A percentile compares a stretch with the other conserved stretches of the same genome.
Conservation (phyloP, 371 early-diverging fungal species). For the Rhizomucor pusillus region DNA sequence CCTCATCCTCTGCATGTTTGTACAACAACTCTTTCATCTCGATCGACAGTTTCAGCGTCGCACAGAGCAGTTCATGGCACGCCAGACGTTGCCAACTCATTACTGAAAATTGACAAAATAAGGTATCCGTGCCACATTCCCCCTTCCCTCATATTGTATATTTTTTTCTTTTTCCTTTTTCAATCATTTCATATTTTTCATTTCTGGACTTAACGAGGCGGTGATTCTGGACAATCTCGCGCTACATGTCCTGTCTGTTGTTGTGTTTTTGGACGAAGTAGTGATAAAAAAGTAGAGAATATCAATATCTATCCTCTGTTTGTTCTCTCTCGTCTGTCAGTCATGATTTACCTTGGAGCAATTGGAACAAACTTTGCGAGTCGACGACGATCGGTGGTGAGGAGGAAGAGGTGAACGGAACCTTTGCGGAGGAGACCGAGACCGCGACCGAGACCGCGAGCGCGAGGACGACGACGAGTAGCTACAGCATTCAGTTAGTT, state of each 20-base stretch:
- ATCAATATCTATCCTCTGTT: no score
- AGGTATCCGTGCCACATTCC: no score
- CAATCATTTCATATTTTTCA: neutral
- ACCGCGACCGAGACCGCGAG: slow-evolving; percentile 25
- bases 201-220: neutral
- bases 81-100: neutral
- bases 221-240: neutral
- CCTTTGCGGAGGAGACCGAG: slow-evolving; percentile 27
- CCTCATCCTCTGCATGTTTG: slow-evolving; percentile 2
- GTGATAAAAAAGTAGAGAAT: no score
- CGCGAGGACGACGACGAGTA: slow-evolving; percentile 15
- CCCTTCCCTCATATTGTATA: no score
- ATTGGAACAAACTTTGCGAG: slow-evolving; percentile 11
- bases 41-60: neutral
- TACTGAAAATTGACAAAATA: slow-evolving; percentile 2
- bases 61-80: neutral
- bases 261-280: no score
- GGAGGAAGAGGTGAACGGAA: slow-evolving; percentile 32
- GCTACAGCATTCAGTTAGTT: slow-evolving; percentile 5
- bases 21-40: slow-evolving; percentile 4
- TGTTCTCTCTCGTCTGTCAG: neutral
- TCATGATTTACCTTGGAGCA: slow-evolving; percentile 12
- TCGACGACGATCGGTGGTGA: slow-evolving; percentile 15
- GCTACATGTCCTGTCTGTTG: neutral
- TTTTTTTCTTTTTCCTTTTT: neutral